Base-by-base conservation (phyloP, 441 rosid genomes). In the Eruca vesicaria region DNA sequence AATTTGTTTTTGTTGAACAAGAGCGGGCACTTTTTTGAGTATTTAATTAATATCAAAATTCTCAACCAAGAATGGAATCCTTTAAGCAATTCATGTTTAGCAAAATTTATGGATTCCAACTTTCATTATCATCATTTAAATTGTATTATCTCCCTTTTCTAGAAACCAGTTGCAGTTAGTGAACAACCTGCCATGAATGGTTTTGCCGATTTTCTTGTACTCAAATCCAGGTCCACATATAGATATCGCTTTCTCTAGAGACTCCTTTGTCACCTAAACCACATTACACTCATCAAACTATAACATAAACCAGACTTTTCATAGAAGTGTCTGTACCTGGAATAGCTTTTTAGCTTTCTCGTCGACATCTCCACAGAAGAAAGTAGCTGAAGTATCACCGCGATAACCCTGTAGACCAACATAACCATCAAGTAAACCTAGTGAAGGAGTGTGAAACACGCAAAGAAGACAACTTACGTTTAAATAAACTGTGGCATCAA, bases 161-260 rank as follows among this genome's bases (percentile, higher is more conserved):
- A n/a, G n/a, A n/a, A n/a, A n/a, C n/a, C n/a, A n/a, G n/a, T n/a
- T n/a, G n/a, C n/a, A n/a, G n/a, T n/a, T n/a, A n/a, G n/a, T n/a
- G n/a, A n/a, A n/a, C n/a, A n/a, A n/a, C n/a, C n/a, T n/a, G n/a
- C n/a, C n/a, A n/a, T 94, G 93, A 79, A 94, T 89, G 63, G 85
- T 81, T 83, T 83, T 82, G 82, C 98, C 98, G 73, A 94, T 89
- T 84, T 89, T 90, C 84, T 83, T 92, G 80, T 74, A 83, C 75
- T 87, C 92, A 64, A 88, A 89, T 75, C 94, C 93, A 0, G 97
- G 94, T 28, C 88, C 95, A 84, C 98, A 94, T 65, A 87, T 85
- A 9, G n/a, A n/a, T n/a, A n/a, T 92, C 4, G 98, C 97, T 84
- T 85, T 87, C 50, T 89, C 75, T 5, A 94, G 81, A 82, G 90